These are phyloP conservation scores for Pseudogymnoascus sp. DNA, from an alignment of 2,329 filamentous ascomycete genomes.

Conservation along the genomic window DNA sequence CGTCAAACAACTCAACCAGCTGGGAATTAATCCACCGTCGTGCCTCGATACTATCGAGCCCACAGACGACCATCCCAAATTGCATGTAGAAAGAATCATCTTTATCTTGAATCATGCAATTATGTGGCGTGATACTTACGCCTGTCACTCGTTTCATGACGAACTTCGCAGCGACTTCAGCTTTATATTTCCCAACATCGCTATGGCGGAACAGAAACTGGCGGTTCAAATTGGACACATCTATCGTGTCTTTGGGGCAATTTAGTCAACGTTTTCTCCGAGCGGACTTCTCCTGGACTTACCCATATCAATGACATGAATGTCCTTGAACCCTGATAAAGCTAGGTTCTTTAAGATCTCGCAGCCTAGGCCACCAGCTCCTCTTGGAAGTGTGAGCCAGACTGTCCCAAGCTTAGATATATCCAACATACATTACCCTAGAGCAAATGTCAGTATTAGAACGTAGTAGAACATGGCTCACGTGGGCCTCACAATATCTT, in stretches of 20 bases:
- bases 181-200: constrained; percentile 90
- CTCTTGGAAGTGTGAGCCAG: constrained; percentile 43
- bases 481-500: constrained; percentile 57
- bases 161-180: constrained; percentile 84
- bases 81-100: constrained; percentile 96
- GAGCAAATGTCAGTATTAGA: constrained; percentile 25
- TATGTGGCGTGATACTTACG: constrained; percentile 88
- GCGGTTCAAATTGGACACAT: constrained; percentile 94
- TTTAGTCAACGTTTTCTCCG: constrained; percentile 10
- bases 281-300: constrained; percentile 24
- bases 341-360: constrained; percentile 96
- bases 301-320: constrained; percentile 99
- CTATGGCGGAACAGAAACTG: constrained; percentile 90
- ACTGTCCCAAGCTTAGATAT: neutral
- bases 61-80: constrained; percentile 88
- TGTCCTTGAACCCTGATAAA: constrained; percentile 89
- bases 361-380: constrained; percentile 87
- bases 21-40: constrained; percentile 98
- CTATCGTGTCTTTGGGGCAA: constrained; percentile 69
- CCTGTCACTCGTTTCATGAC: constrained; percentile 84
- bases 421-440: constrained; percentile 33
- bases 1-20: constrained; percentile 81
- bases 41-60: constrained; percentile 93
- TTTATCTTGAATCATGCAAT: constrained; percentile 93
- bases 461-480: neutral